Base-by-base conservation (phyloP, 1,139 yeast genomes). In the Cylindricascospora bacillispora region DNA sequence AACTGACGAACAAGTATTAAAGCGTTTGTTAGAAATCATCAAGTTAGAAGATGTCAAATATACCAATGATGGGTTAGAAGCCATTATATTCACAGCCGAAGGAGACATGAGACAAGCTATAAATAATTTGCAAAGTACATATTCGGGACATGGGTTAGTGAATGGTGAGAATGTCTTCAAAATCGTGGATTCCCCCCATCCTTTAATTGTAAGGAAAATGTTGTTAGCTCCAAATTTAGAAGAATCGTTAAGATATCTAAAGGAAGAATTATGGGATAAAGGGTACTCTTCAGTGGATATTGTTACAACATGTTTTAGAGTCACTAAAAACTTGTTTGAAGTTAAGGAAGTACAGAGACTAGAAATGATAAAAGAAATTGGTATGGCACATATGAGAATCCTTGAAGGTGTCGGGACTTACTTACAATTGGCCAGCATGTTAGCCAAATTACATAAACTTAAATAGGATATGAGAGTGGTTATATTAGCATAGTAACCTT, bases 81-180 rank as follows among this genome's bases (percentile, higher is more conserved):
- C 98, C 0, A 65, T 89, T 37, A 73, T 92, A n/a, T 89, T 89
- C 59, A 79, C 95, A 0, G 93, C 95, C 0, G 99, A 89, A 54
- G 98, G 98, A 34, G 99, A 89, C 52, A 89, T 92, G 98, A 71
- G 99, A 57, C 98, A 89, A 54, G 98, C 98, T 0, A 70, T 92
- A 30, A 92, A 92, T 49, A 89, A 89, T 54, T 55, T 89, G 35
- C 98, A 89, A 51, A 77, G 93, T 51, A 85, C 97, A 0, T 92
- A 77, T 17, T 85, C 95, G 1, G 98, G 98, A 1, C 86, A 86
- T 57, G 89, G 82, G 2, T 67, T 81, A 39, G 95, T 89, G 11
- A 80, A 75, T 47, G 89, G 85, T 30, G 81, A 81, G 24, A 89
- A 86, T 49, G 98, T 89, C 13, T 89, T 85, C 62, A 83, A 81